Percentiles rank a stretch among this genome's conserved stretches.
Evolutionary conservation across 2,329 filamentous ascomycete genomes (phyloP).

Genomic region (Aspergillus jensenii): DNA sequence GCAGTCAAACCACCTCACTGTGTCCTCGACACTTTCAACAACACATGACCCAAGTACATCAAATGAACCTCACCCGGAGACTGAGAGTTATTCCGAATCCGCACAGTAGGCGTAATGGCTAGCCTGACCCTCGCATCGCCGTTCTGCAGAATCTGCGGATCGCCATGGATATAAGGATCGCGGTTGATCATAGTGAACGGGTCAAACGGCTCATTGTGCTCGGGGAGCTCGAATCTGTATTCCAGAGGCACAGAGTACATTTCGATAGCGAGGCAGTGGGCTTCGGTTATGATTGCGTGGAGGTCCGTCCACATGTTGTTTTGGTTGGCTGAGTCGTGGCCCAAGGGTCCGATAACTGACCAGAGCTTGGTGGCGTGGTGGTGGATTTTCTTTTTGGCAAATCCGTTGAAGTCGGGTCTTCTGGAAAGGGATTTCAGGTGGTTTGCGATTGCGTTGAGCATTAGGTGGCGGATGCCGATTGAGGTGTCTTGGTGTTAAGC

Average conservation of each 20-base stretch:
- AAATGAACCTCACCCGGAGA: constrained; percentile 7
- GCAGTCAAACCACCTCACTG: not conserved
- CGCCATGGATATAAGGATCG: constrained; percentile 17
- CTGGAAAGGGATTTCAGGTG: constrained; percentile 21
- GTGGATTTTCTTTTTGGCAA: constrained; percentile 19
- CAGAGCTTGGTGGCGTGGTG: constrained; percentile 22
- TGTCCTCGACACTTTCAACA: constrained; percentile 15
- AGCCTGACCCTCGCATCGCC: constrained; percentile 20
- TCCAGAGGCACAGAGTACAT: constrained; percentile 29
- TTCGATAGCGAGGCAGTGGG: constrained; percentile 25
- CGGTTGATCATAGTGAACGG: constrained; percentile 25
- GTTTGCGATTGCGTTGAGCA: constrained; percentile 20
- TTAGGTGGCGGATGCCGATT: constrained; percentile 17
- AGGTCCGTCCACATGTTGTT: constrained; percentile 22
- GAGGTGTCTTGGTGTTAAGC: constrained; percentile 18
- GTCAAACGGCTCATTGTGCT: constrained; percentile 24
- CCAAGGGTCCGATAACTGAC: constrained; percentile 22
- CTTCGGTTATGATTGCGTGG: constrained; percentile 26
- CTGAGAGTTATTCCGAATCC: constrained; percentile 20
- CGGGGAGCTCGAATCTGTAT: constrained; percentile 27
- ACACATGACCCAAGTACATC: constrained; percentile 20
- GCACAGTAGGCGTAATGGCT: constrained; percentile 23
- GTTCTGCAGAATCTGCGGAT: constrained; percentile 13
- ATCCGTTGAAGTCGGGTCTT: constrained; percentile 25
- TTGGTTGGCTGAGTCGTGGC: constrained; percentile 13